Base-by-base conservation (phyloP, 2,329 filamentous ascomycete genomes). In the Thermoascus crustaceus region DNA sequence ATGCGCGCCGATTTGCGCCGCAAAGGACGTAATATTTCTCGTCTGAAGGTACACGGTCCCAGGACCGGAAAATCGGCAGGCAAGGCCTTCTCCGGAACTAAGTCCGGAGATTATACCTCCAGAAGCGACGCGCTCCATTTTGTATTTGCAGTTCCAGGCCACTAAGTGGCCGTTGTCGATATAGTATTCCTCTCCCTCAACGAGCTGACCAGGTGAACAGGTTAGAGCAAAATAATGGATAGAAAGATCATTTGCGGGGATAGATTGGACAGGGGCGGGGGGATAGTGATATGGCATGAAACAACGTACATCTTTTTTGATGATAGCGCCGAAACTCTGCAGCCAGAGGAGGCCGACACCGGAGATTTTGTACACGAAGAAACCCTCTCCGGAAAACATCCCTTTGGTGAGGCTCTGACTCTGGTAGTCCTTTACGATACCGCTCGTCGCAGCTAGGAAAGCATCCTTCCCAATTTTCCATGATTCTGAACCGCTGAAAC, bases 121-220 rank as follows among this genome's bases (percentile, higher is more conserved):
- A 3, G 84, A 91, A 0, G 89, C 80, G 3, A 93, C 82, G 10
- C 91, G 80, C 64, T 95, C 87, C 43, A 98, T 78, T 4, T 85
- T 73, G 53, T 96, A 98, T 54, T 94, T 86, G 54, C 84, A 88
- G 57, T 95, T 95, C 91, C 91, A 98, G 0, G 91, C 89, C 0
- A 96, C 87, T 1, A 96, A 71, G 49, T 96, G 87, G 3, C 86
- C 86, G 50, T 94, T 94, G 52, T 94, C 86, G 38, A 95, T 80
- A 46, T 91, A 85, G 61, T 95, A 96, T 48, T 82, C 82, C 57
- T 96, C 89, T 7, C 81, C 81, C 8, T 72, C 68, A 0, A 45
- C 43, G n/a, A 66, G 55, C 64, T 67, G 30, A 4, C 30, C 4
- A 16, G 10, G 17, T 30, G 10, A 10, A 16, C 4, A 18, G 17